phyloP scores from a whole-genome alignment of 352 stramenopile genomes.

The Phytophthora cryptogea region DNA sequence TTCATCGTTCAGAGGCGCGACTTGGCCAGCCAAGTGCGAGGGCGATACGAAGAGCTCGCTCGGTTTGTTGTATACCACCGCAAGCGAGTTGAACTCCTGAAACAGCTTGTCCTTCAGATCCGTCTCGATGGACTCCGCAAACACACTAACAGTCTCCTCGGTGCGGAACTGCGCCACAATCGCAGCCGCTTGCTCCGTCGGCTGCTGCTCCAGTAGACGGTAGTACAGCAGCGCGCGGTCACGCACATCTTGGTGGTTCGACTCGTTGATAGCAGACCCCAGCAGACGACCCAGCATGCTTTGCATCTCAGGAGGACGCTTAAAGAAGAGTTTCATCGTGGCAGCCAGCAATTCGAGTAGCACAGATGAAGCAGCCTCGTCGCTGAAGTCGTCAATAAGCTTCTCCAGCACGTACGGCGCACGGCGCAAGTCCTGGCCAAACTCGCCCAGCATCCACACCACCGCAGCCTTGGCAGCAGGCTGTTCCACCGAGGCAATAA shows the following conservation, averaged over 20 bases:
- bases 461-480: slow-evolving; percentile 92
- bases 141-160: slow-evolving; percentile 85
- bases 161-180: slow-evolving; percentile 87
- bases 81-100: slow-evolving; percentile 98
- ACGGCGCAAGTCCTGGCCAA: slow-evolving; percentile 90
- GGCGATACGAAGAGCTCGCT: slow-evolving; percentile 95
- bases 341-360: slow-evolving; percentile 95
- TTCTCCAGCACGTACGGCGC: slow-evolving; percentile 98
- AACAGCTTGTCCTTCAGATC: slow-evolving; percentile 90
- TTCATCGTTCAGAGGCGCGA: slow-evolving; percentile 44
- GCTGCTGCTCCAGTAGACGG: slow-evolving; percentile 92
- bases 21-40: slow-evolving; percentile 50
- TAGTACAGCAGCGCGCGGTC: slow-evolving; percentile 99
- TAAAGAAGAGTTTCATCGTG: slow-evolving; percentile 99
- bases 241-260: slow-evolving; percentile 95
- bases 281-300: slow-evolving; percentile 97
- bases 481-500: slow-evolving; percentile 75
- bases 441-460: slow-evolving; percentile 97
- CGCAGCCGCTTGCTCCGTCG: slow-evolving; percentile 87
- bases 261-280: slow-evolving; percentile 94
- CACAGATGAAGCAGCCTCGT: slow-evolving; percentile 88
- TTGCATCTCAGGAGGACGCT: slow-evolving; percentile 97
- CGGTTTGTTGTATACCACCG: slow-evolving; percentile 96
- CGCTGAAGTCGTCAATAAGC: slow-evolving; percentile 93
- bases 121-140: slow-evolving; percentile 82